A percentile compares a stretch with the other conserved stretches of the same genome.
Conservation (phyloP, 2,329 filamentous ascomycete species). For the Aaosphaeria pasadenensis region DNA sequence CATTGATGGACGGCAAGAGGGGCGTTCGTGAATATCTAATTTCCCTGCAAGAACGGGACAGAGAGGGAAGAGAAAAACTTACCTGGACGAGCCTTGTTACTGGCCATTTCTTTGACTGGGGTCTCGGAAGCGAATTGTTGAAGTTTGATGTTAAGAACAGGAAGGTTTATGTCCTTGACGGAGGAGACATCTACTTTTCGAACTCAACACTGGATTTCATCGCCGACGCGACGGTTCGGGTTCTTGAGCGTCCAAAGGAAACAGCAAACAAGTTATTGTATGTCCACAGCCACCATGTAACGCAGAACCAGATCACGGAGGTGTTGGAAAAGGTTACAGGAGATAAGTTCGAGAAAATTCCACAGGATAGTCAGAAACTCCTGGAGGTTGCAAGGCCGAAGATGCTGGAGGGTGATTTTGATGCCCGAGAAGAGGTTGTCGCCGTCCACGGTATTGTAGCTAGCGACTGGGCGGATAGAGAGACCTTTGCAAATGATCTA, state of each 20-base stretch:
- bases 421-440: constrained; percentile 31
- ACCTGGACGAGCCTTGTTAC: constrained; percentile 61
- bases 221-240: constrained; percentile 50
- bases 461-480: constrained; percentile 28
- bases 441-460: constrained; percentile 33
- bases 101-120: constrained; percentile 63
- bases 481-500: constrained; percentile 29
- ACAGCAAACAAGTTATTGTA: constrained; percentile 59
- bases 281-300: constrained; percentile 56
- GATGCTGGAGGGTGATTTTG: constrained; percentile 30
- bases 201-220: constrained; percentile 53
- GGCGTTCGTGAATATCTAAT: constrained; percentile 41
- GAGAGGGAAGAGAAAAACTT: constrained; percentile 38
- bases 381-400: constrained; percentile 22
- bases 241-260: constrained; percentile 44
- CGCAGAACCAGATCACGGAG: constrained; percentile 58
- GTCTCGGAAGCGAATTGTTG: constrained; percentile 47
- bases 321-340: constrained; percentile 54
- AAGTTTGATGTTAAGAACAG: constrained; percentile 52
- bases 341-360: constrained; percentile 49
- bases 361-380: constrained; percentile 33
- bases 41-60: constrained; percentile 45
- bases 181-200: constrained; percentile 54
- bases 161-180: constrained; percentile 56
- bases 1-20: constrained; percentile 54